A percentile compares a stretch with the other conserved stretches of the same genome.
Conservation (phyloP, 208 protist species). For the Crithidia sp. region DNA sequence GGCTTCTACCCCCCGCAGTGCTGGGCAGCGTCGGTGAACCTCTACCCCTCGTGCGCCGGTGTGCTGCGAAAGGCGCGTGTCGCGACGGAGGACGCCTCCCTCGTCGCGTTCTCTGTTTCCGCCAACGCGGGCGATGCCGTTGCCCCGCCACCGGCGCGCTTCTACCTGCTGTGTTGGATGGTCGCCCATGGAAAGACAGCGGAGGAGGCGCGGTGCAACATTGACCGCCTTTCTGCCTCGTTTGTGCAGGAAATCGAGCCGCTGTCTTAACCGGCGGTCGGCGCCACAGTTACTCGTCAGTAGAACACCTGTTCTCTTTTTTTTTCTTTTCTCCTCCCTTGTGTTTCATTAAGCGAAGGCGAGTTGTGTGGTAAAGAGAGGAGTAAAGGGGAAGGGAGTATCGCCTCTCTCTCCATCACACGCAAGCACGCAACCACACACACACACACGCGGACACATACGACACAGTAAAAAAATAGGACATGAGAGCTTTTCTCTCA, state of each 20-base stretch:
- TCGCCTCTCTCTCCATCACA: no score
- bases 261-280: background rate
- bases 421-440: no score
- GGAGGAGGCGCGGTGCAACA: constrained; percentile 40
- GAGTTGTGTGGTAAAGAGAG: background rate
- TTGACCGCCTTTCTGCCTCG: constrained; percentile 29
- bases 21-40: constrained; percentile 69
- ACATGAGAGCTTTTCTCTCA: background rate
- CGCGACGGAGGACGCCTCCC: constrained; percentile 29
- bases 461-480: no score
- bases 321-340: constrained; percentile 1
- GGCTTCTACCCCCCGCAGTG: constrained; percentile 42
- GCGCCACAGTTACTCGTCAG: no score
- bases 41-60: constrained; percentile 54
- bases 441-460: no score
- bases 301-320: background rate
- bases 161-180: constrained; percentile 75
- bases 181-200: constrained; percentile 45
- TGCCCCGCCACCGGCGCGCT: constrained; percentile 53
- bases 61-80: constrained; percentile 41
- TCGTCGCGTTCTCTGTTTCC: constrained; percentile 65
- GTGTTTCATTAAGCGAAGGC: background rate
- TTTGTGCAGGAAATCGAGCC: constrained; percentile 54
- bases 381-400: background rate
- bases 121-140: constrained; percentile 46